Evolutionary conservation across 495 filamentous ascomycete species (phyloP).

Genomic region (Mytilinidion resinicola): DNA sequence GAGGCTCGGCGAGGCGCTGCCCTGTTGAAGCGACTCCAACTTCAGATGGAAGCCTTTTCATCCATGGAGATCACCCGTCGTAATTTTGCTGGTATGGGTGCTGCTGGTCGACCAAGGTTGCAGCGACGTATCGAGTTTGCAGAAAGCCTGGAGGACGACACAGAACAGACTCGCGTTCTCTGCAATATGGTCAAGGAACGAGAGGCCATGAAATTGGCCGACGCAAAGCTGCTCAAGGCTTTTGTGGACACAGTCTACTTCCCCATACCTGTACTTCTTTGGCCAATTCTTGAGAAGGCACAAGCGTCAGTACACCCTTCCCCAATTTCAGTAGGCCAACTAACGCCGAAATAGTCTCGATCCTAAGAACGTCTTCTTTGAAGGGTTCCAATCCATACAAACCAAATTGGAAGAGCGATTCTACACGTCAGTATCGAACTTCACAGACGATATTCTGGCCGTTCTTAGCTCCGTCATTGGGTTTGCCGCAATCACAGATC

Average conservation of each 20-base stretch:
- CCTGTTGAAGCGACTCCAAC: conserved; percentile 81
- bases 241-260: conserved; percentile 87
- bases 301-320: conserved; percentile 40
- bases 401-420: conserved; percentile 60
- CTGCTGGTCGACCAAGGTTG: conserved; percentile 68
- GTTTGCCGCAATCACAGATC: conserved; percentile 46
- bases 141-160: conserved; percentile 63
- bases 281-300: conserved; percentile 75
- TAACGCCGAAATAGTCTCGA: conserved; percentile 53
- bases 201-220: conserved; percentile 66
- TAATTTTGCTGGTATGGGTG: conserved; percentile 88
- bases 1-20: conserved; percentile 88
- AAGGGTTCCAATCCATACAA: conserved; percentile 57
- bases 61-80: conserved; percentile 93
- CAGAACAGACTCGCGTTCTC: conserved; percentile 63
- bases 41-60: conserved; percentile 91
- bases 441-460: conserved; percentile 63
- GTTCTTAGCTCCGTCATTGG: conserved; percentile 65
- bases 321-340: background rate
- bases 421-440: conserved; percentile 68
- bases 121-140: conserved; percentile 83
- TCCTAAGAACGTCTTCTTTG: conserved; percentile 60
- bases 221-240: conserved; percentile 64
- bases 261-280: conserved; percentile 70
- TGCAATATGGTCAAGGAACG: conserved; percentile 63